Percentiles rank a stretch among this genome's conserved stretches.
These are phyloP conservation scores for Tuber magnatum DNA, from an alignment of 495 filamentous ascomycete genomes.

Conservation along the genomic window DNA sequence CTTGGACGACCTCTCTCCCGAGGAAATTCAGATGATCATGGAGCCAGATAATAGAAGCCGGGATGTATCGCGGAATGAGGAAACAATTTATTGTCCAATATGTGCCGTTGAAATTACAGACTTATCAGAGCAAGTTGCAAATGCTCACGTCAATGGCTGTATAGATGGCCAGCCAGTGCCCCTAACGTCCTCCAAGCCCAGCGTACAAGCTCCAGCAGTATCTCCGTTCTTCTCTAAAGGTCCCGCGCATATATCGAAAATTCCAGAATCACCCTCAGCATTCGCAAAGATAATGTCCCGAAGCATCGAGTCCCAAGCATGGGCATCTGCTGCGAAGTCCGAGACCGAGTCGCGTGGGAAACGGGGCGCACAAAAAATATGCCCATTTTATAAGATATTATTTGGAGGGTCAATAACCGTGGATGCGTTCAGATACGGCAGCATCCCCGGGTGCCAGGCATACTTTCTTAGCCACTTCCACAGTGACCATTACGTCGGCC, in stretches of 20 bases:
- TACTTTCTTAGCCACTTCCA: conserved; percentile 99
- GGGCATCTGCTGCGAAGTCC: conserved; percentile 75
- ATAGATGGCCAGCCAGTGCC: conserved; percentile 61
- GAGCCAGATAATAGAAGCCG: not conserved
- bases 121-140: conserved; percentile 46
- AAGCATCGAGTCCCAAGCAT: conserved; percentile 82
- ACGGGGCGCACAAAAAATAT: conserved; percentile 78
- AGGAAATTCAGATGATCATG: conserved; percentile 17
- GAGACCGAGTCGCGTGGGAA: conserved; percentile 76
- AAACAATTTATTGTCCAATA: conserved; percentile 28
- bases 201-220: conserved; percentile 44
- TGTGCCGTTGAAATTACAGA: conserved; percentile 21
- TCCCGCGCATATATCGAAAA: conserved; percentile 68
- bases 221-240: conserved; percentile 48
- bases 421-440: conserved; percentile 92
- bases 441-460: conserved; percentile 81
- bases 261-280: conserved; percentile 61
- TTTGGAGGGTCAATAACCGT: conserved; percentile 86
- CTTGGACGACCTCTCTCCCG: conserved; percentile 14
- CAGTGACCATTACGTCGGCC: conserved; percentile 90
- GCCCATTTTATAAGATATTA: conserved; percentile 97
- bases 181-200: conserved; percentile 8
- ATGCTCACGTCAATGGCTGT: conserved; percentile 82
- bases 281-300: conserved; percentile 88
- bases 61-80: not conserved